These are phyloP conservation scores for Nemophila menziesii DNA, from an alignment of 257 asterid species.

Conservation along the genomic window DNA sequence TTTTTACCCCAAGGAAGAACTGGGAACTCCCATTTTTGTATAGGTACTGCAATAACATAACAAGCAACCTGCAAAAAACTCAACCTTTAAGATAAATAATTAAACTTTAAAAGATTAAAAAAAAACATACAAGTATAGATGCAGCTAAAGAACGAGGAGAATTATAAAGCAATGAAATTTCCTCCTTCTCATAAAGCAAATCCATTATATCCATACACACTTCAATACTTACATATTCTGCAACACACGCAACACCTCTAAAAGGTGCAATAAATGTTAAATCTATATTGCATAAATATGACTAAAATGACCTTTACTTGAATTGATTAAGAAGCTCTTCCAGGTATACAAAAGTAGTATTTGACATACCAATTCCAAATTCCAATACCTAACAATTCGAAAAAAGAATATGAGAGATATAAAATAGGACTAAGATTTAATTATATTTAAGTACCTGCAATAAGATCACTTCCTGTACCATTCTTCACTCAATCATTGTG, in stretches of 20 bases:
- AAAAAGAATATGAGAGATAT: constrained; percentile 4
- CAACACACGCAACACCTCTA: constrained; percentile 53
- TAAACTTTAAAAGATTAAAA: background rate
- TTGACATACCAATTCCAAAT: constrained; percentile 46
- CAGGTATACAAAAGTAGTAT: constrained; percentile 29
- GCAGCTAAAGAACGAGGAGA: constrained; percentile 59
- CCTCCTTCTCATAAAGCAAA: constrained; percentile 68
- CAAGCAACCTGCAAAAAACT: constrained; percentile 44
- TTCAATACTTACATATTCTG: constrained; percentile 44
- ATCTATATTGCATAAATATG: background rate
- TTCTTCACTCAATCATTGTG: constrained; percentile 18
- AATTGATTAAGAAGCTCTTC: constrained; percentile 56
- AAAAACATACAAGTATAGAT: constrained; percentile 44
- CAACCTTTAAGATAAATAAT: no score
- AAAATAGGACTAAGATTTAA: constrained; percentile 6
- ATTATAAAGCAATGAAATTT: constrained; percentile 35
- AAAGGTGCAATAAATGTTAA: background rate
- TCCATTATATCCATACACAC: constrained; percentile 78
- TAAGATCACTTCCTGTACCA: constrained; percentile 52
- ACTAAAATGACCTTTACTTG: constrained; percentile 24
- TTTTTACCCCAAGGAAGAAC: constrained; percentile 75
- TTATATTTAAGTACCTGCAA: constrained; percentile 46
- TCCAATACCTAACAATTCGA: constrained; percentile 31
- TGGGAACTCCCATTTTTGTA: constrained; percentile 73
- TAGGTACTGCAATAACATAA: constrained; percentile 57